Base-by-base conservation (phyloP, 106 monocot species). In the Dendrobium nobile region DNA sequence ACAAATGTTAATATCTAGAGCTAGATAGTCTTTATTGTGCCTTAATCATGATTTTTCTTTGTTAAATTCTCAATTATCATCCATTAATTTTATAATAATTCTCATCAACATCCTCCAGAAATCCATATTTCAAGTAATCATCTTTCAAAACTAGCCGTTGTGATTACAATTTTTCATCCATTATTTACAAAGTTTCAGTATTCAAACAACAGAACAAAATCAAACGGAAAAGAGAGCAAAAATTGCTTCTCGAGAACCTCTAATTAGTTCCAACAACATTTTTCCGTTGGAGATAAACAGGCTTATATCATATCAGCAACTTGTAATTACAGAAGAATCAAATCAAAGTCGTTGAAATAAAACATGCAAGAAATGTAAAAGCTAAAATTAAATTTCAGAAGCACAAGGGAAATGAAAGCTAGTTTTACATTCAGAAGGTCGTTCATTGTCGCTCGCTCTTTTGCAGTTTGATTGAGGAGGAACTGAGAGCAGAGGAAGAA, bases 401-500 rank as follows among this genome's bases (percentile, higher is more conserved):
- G 27, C 15, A 13, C 16, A 72, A 15, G 40, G 9, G 40, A 72
- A 72, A 40, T 72, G 24, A 40, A 24, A 33, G 72, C 37, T 40
- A 40, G 72, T 4, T 51, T 72, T 72, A 72, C 72, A 40, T 28
- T 72, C 37, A 72, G 72, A 72, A 72, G 72, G 37, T 72, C 72
- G 33, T 72, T 72, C 72, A 72, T 72, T 72, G 72, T 37, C 40
- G 33, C 72, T 37, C 40, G 33, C 72, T 72, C 11, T 9, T 72
- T 4, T 37, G 40, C 64, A 65, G n/a, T 9, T 26, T 65, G 64
- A 22, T 22, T 8, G 64, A 65, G 26, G 58, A n/a, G 67, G 9
- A 33, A 40, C 15, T 51, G 40, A 17, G 17, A 15, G 72, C 16
- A 11, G 2, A 40, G 72, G 16, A 37, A 33, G 37, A 72, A 10